phyloP scores from a whole-genome alignment of 176 grass and related monocot genomes.

The Pontederia crassipes region DNA sequence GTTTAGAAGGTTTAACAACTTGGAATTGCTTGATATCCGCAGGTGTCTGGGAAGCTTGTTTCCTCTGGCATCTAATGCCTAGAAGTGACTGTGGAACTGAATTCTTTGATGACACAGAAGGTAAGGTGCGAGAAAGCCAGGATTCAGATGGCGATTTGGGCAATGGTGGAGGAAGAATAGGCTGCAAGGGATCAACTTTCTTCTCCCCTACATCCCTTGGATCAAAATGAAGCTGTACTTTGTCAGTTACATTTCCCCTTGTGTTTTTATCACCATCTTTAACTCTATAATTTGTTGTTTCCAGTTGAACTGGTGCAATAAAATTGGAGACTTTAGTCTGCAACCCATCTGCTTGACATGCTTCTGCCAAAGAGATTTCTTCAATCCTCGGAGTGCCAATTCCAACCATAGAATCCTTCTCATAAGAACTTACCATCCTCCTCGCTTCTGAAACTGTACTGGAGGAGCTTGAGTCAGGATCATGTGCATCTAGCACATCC shows the following conservation, averaged over 20 bases:
- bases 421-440: conserved; percentile 6
- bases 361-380: conserved; percentile 7
- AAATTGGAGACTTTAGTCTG: conserved; percentile 6
- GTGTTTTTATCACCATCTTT: conserved; percentile 24
- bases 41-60: conserved; percentile 31
- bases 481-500: conserved; percentile 26
- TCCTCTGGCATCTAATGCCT: conserved; percentile 85
- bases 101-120: conserved; percentile 54
- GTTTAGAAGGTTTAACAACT: conserved; percentile 33
- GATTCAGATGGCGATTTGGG: conserved; percentile 97
- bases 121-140: conserved; percentile 86
- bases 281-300: conserved; percentile 3
- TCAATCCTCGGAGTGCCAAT: conserved; percentile 5
- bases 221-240: conserved; percentile 10
- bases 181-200: conserved; percentile 23
- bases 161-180: conserved; percentile 46
- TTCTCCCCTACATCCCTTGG: conserved; percentile 20
- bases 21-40: conserved; percentile 38
- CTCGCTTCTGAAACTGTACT: conserved; percentile 15
- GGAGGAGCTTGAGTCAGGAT: conserved; percentile 26
- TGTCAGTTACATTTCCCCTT: conserved; percentile 2
- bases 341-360: background rate
- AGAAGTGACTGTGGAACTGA: conserved; percentile 51
- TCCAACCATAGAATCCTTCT: conserved; percentile 20
- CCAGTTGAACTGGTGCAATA: conserved; percentile 3